Evolutionary conservation across 2,329 filamentous ascomycete species (phyloP), one percentile per base, ranked within the genome.

Genomic region (Juglanconis sp.): DNA sequence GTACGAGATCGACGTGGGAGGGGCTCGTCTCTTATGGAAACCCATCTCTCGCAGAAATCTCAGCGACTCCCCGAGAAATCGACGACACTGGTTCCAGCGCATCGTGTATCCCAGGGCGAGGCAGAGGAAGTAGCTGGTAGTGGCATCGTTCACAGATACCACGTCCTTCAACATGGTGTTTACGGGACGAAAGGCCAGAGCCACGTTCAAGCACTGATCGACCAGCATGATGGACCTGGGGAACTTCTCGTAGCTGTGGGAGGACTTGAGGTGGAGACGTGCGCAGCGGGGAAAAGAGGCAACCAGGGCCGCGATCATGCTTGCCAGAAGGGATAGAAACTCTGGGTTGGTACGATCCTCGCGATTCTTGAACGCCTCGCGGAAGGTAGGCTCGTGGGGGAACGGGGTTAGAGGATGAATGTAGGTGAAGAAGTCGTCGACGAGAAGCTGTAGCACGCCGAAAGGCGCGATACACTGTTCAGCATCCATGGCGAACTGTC

Each of bases 351-450:
- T 82, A 56, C 86, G 79, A 69, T 92, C 89, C 68, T 90, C 84
- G 38, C 89, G 81, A 57, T 81, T 81, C 7, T 80, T 80, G 71
- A 91, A 90, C 1, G 86, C 86, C 63, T 86, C 82, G 30, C 89
- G 83, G 71, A 93, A 92, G 4, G 88, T 89, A 0, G 89, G 88
- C 69, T 92, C 88, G 71, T 93, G 90, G 0, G 90, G 90, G 60
- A 93, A 92, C 0, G 90, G 90, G 60, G 84, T 85, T 8, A 93
- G 80, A 1, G 90, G 90, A 67, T 92, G 88, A 56, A 92, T 88
- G 70, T 92, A 92, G 17, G 87, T 91, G 74, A 92, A 93, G 79
- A 91, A 93, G 75, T 93, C 90, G 71, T 92, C 88, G 60, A 93
- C 83, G 15, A 92, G 79, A 2, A 88, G 80, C 67, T 88, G 82